Evolutionary conservation across 495 filamentous ascomycete genomes (phyloP), one percentile per base, ranked within the genome.

Genomic region (Schizothecium vesticola): DNA sequence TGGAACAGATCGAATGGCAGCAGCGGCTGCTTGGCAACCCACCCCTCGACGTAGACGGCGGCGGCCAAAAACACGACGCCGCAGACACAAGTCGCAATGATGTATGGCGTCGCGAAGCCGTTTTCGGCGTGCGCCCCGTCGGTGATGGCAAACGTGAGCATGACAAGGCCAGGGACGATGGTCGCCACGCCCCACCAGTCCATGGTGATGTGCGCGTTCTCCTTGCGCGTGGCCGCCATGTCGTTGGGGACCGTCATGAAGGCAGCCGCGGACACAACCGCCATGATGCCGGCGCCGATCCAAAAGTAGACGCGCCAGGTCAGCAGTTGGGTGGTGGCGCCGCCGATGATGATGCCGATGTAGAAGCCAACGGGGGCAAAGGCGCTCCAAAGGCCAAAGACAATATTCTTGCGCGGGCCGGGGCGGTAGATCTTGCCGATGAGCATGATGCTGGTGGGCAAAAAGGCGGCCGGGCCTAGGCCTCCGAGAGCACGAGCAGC

Each of bases 241-340:
- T 96, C 89, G 0, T 81, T 84, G 0, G 91, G 93, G 29, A 96
- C 87, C 7, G 85, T 85, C 31, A 91, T 80, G 64, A 86, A 84
- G 0, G 91, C 86, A 19, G 88, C 80, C 6, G 81, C 75, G 55
- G 79, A 73, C 6, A 81, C 77, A 16, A 84, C 68, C 24, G 81
- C 78, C 51, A 80, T 72, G 19, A 86, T 71, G 8, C 83, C 80
- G 0, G 87, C 79, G 0, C 92, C 92, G 67, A 96, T 84, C 77
- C 84, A 97, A 74, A 96, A 95, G 74, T 91, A 96, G 86, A 89
- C 92, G 24, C 87, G 75, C 90, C 91, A 96, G 1, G 73, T 80
- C 0, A 87, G 75, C 60, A 84, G 89, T 67, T 92, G 81, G 4
- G 85, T 88, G 3, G 86, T 83, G 1, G 92, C 26, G 0, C 92